phyloP scores from a whole-genome alignment of 257 asterid genomes.

The Paraleonurus japonicus region DNA sequence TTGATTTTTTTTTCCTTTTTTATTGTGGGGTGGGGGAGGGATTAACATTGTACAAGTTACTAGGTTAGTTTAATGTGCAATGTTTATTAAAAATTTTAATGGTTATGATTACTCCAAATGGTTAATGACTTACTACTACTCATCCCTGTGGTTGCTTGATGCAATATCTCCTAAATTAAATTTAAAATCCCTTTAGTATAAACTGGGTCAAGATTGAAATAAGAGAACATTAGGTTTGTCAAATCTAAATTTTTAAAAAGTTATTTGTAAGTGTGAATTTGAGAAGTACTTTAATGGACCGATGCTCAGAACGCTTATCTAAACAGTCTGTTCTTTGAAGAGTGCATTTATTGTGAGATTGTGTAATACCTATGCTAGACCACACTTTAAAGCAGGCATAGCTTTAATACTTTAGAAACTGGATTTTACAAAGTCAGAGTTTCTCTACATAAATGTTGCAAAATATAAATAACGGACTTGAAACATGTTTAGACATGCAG shows the following conservation, averaged over 20 bases:
- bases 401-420: background rate
- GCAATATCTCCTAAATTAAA: background rate
- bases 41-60: too few species aligned
- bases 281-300: too few species aligned
- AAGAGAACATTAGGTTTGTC: too few species aligned
- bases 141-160: background rate
- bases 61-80: too few species aligned
- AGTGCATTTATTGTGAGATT: background rate
- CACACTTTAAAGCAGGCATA: background rate
- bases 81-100: background rate
- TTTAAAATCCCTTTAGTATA: background rate
- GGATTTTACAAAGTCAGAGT: background rate
- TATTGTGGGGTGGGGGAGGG: too few species aligned
- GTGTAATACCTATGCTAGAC: background rate
- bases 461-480: background rate
- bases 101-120: background rate
- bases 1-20: too few species aligned
- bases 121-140: background rate
- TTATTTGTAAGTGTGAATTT: too few species aligned
- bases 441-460: too few species aligned
- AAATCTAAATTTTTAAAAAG: too few species aligned
- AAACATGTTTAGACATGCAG: background rate
- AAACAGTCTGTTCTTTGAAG: background rate
- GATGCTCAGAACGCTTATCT: background rate
- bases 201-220: background rate